Base-by-base conservation (phyloP, 306 rosid species). In the Vigna nakashimae region DNA sequence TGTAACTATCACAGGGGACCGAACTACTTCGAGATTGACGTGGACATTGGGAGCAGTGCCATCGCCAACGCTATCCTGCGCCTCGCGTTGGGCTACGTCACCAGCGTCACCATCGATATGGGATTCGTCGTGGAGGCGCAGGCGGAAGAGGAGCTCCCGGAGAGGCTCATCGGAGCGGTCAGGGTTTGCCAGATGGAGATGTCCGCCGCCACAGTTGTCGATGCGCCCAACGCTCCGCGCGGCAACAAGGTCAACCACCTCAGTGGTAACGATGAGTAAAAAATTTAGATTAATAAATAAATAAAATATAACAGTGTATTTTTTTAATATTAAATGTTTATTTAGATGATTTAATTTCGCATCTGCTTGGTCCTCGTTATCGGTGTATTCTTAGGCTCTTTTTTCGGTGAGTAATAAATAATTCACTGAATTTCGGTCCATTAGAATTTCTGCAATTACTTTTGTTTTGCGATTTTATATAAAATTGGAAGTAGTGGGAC, bases 141-240 rank as follows among this genome's bases (percentile, higher is more conserved):
- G 81, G 62, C 91, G 16, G 93, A 92, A 82, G 96, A 89, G 51
- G 98, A 94, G 88, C 68, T 94, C 60, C 98, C 98, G 49, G 98
- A 94, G 82, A 86, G 72, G 22, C 79, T 94, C 32, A 60, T 92
- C 14, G 98, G 98, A 4, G 96, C 97, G 1, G 89, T 94, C 45
- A 86, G 98, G 90, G 86, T 94, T 28, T 88, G 89, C 79, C 96
- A 94, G 88, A 92, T 94, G 90, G 93, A 94, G 73, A 94, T 94
- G 97, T 77, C 88, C 10, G 86, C 97, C 6, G 91, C 94, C 4
- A 81, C 85, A 0, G 75, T 86, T 2, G 84, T 89, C 4, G 94
- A 94, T 58, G 90, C 83, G 3, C 86, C 85, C 5, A 89, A 92
- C 56, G 90, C 86, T 4, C 83, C 83, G 26, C 34, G 80, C 69